Conservation (phyloP, 148 eudicot species). For the Mesembryanthemum crystallinum region DNA sequence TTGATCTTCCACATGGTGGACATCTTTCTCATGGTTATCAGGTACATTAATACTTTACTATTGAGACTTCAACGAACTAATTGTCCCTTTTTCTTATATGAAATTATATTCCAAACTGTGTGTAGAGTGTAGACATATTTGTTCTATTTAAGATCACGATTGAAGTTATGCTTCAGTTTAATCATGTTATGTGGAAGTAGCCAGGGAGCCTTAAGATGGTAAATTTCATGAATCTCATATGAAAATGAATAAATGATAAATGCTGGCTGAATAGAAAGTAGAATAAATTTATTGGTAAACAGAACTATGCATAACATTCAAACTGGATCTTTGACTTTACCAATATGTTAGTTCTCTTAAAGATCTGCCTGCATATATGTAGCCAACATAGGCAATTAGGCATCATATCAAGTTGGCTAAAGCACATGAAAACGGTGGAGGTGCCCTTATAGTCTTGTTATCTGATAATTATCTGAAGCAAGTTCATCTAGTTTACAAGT, state of each 20-base stretch:
- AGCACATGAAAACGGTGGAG: background rate
- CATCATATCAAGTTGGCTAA: background rate
- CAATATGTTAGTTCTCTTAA: background rate
- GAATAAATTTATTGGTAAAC: background rate
- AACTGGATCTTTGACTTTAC: background rate
- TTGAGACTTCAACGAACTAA: background rate
- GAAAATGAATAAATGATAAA: background rate
- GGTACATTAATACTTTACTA: constrained; percentile 39
- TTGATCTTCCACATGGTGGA: constrained; percentile 99
- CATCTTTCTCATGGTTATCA: constrained; percentile 99
- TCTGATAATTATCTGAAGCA: background rate
- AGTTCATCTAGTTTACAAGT: background rate
- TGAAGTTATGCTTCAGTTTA: background rate
- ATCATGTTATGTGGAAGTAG: background rate
- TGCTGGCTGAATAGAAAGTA: background rate
- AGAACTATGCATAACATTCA: background rate
- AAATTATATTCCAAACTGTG: background rate
- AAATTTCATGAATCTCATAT: background rate
- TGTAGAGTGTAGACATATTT: background rate
- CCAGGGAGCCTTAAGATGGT: background rate
- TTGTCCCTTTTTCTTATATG: background rate
- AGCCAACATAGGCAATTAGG: too few species aligned
- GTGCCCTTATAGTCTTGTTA: background rate
- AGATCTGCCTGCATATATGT: background rate
- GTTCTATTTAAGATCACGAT: background rate